Percentiles rank a stretch among this genome's conserved stretches.
phyloP scores from a whole-genome alignment of 805 yeast species.

The Wickerhamiella sorbophila region DNA sequence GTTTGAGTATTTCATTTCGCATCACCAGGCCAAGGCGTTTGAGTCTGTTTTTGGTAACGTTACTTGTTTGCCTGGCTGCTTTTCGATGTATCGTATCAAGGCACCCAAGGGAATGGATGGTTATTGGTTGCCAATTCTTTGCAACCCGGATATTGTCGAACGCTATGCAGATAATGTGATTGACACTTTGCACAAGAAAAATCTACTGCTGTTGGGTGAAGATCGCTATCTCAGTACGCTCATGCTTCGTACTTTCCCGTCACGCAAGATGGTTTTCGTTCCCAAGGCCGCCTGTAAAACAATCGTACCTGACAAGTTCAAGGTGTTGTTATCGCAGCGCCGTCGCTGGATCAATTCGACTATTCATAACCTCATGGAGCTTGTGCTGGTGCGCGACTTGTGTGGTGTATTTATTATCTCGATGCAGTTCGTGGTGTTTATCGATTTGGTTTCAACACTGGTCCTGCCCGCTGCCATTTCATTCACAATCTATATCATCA shows the following conservation, averaged over 20 bases:
- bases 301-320: constrained; percentile 69
- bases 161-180: constrained; percentile 77
- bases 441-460: constrained; percentile 76
- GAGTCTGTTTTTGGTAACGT: constrained; percentile 93
- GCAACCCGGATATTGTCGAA: constrained; percentile 88
- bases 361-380: constrained; percentile 80
- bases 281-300: constrained; percentile 90
- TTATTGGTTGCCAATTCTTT: constrained; percentile 85
- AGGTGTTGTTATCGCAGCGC: constrained; percentile 73
- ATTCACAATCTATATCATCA: constrained; percentile 66
- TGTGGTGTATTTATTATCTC: constrained; percentile 93
- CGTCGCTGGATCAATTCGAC: constrained; percentile 97
- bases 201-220: constrained; percentile 73
- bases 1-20: constrained; percentile 84
- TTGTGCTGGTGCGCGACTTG: constrained; percentile 66
- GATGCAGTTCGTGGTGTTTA: constrained; percentile 79
- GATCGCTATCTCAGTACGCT: constrained; percentile 75
- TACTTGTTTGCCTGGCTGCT: constrained; percentile 92
- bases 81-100: constrained; percentile 81
- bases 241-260: constrained; percentile 81
- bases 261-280: constrained; percentile 71
- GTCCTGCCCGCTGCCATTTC: constrained; percentile 80
- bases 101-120: constrained; percentile 70
- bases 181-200: constrained; percentile 74
- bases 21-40: constrained; percentile 87